These are phyloP conservation scores for Euryodendron excelsum DNA, from an alignment of 148 eudicot genomes.

Conservation along the genomic window DNA sequence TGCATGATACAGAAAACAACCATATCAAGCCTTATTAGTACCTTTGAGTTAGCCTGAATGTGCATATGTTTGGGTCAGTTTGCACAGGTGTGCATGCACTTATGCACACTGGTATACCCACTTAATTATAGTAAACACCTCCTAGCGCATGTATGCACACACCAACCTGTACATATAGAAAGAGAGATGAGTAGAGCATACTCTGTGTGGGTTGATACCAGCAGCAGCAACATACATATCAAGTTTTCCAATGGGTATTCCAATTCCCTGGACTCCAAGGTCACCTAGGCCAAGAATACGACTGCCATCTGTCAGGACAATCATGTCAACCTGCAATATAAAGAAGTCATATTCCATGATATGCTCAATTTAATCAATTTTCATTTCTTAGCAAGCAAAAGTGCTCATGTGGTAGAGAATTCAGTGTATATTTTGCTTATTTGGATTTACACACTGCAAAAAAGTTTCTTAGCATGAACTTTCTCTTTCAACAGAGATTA, in stretches of 20 bases:
- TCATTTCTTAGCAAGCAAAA: background rate
- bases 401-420: background rate
- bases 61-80: background rate
- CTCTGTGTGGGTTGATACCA: conserved; percentile 90
- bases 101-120: background rate
- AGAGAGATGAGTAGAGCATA: conserved; percentile 33
- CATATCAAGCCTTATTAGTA: background rate
- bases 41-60: background rate
- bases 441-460: background rate
- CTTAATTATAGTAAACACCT: background rate
- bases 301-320: conserved; percentile 98
- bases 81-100: background rate
- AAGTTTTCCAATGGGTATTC: conserved; percentile 95
- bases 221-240: conserved; percentile 99
- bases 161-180: background rate
- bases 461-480: too few relatives aligned
- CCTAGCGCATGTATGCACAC: background rate
- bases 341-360: background rate
- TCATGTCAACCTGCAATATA: conserved; percentile 88
- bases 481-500: too few relatives aligned
- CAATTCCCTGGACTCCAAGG: conserved; percentile 99
- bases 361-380: too few relatives aligned
- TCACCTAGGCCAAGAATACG: conserved; percentile 98
- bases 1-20: background rate
- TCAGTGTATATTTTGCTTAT: background rate